These are phyloP conservation scores for Solanum phureja DNA, from an alignment of 257 asterid genomes.

Conservation along the genomic window DNA sequence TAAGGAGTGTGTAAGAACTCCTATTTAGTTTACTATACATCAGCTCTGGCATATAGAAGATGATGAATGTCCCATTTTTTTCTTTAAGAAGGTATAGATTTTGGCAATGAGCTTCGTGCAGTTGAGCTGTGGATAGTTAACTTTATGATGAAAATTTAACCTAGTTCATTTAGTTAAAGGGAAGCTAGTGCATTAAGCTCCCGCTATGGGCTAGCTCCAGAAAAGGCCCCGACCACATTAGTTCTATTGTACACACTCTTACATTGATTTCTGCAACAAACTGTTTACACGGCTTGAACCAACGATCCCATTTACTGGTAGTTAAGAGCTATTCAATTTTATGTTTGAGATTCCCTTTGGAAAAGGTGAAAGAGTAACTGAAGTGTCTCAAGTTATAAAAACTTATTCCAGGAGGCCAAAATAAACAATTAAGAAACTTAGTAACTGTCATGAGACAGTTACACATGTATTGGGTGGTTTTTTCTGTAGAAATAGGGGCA, in stretches of 20 bases:
- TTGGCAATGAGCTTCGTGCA: background rate
- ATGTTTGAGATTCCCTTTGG: background rate
- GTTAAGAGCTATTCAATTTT: background rate
- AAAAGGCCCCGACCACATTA: background rate
- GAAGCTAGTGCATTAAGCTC: background rate
- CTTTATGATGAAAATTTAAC: background rate
- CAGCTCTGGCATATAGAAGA: background rate
- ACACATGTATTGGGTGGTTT: too few species aligned
- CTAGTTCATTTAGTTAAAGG: background rate
- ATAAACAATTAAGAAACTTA: too few species aligned
- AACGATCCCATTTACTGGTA: background rate
- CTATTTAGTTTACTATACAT: background rate
- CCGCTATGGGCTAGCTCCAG: background rate
- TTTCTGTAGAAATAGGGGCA: too few species aligned
- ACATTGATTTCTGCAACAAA: background rate
- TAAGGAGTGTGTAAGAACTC: background rate
- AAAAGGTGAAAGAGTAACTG: background rate
- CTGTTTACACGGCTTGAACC: background rate
- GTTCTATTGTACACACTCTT: background rate
- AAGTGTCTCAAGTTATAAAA: too few species aligned
- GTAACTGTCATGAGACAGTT: too few species aligned
- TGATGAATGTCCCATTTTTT: background rate
- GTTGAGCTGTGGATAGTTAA: background rate
- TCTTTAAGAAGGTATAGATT: background rate
- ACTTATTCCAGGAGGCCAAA: too few species aligned